Evolutionary conservation across 192 early-diverging fungal species (phyloP).

Genomic region (Paraglomus occultum): DNA sequence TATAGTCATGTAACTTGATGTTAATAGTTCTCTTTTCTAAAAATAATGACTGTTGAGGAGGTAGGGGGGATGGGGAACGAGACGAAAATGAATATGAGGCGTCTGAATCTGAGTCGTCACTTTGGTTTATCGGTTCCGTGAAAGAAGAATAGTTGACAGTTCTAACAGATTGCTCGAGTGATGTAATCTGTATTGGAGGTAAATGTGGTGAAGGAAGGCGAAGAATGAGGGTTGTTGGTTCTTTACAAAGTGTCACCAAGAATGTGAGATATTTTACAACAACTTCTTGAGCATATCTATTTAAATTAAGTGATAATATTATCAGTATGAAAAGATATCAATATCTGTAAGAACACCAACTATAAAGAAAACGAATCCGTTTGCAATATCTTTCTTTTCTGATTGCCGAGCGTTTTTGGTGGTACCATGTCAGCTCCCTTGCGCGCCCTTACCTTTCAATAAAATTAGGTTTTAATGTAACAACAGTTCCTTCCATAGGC

Average conservation of each 20-base stretch:
- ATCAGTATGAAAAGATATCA: too few relatives aligned
- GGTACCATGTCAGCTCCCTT: neutral
- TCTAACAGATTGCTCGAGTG: neutral
- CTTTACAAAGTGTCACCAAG: neutral
- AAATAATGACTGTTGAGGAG: neutral
- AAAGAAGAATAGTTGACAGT: too few relatives aligned
- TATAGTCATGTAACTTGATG: slow-evolving; percentile 24
- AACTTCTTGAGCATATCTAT: slow-evolving; percentile 24
- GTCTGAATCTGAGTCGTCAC: too few relatives aligned
- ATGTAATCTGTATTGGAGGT: neutral
- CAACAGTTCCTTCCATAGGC: slow-evolving; percentile 29
- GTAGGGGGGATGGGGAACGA: neutral
- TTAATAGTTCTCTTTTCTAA: neutral
- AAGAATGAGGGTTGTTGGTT: slow-evolving; percentile 1
- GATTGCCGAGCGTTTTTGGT: neutral
- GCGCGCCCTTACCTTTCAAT: slow-evolving; percentile 10
- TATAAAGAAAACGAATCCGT: neutral
- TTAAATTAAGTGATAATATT: neutral
- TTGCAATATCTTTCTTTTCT: neutral
- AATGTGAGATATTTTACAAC: slow-evolving; percentile 16
- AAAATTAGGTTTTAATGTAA: slow-evolving; percentile 27
- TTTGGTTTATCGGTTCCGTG: too few relatives aligned
- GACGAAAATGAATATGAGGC: neutral
- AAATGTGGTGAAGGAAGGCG: slow-evolving; percentile 22
- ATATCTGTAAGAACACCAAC: neutral